These are phyloP conservation scores for Xerophyta viscosa DNA, from an alignment of 106 monocot genomes.

Conservation along the genomic window DNA sequence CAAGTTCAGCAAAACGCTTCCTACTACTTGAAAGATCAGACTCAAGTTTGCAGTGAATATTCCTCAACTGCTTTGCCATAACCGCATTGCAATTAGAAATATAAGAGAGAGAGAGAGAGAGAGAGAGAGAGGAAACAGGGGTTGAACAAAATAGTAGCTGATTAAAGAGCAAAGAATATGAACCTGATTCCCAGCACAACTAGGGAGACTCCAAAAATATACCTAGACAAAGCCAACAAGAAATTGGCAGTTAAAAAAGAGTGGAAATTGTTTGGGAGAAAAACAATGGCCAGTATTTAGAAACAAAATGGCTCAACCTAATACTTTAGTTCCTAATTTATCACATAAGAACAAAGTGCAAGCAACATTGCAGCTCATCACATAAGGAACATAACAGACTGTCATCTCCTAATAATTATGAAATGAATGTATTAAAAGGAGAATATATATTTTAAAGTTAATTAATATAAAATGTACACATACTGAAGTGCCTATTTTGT, in stretches of 20 bases:
- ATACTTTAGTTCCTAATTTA: too few species aligned
- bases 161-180: not conserved
- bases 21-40: constrained; percentile 54
- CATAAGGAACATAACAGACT: too few species aligned
- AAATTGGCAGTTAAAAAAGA: too few species aligned
- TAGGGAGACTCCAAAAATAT: constrained; percentile 84
- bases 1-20: constrained; percentile 53
- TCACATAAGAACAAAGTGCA: too few species aligned
- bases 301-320: too few species aligned
- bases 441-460: not conserved
- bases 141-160: not conserved
- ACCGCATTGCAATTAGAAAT: not conserved
- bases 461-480: constrained; percentile 17
- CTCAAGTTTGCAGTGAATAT: constrained; percentile 57
- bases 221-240: constrained; percentile 22
- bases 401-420: too few species aligned
- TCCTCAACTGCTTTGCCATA: constrained; percentile 51
- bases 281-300: too few species aligned
- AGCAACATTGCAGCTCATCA: too few species aligned
- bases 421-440: too few species aligned
- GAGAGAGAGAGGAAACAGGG: constrained; percentile 1
- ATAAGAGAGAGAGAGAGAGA: not conserved
- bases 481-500: constrained; percentile 97
- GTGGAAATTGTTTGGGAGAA: too few species aligned
- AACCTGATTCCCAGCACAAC: constrained; percentile 84